A percentile compares a stretch with the other conserved stretches of the same genome.
These are phyloP conservation scores for Ordospora colligata DNA, from an alignment of 371 early-diverging fungal genomes.

Conservation along the genomic window DNA sequence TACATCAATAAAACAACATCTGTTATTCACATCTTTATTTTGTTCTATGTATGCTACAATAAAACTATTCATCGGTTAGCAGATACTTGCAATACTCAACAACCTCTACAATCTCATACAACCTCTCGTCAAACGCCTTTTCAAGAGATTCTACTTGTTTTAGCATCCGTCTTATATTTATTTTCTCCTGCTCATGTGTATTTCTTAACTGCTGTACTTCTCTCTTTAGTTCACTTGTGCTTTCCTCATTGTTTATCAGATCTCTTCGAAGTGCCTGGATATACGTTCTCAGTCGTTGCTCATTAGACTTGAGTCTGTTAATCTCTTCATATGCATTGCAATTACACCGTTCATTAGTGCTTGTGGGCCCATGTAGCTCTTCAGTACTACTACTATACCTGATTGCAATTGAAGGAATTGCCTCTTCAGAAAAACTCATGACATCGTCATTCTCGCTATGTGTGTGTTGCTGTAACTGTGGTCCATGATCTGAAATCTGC, in stretches of 20 bases:
- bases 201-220: too few species aligned
- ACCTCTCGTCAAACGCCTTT: conserved; percentile 5
- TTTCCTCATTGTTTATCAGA: conserved; percentile 25
- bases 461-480: too few species aligned
- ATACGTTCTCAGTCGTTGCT: conserved; percentile 23
- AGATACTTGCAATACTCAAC: conserved; percentile 32
- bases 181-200: neutral
- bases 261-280: conserved; percentile 42
- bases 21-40: too few species aligned
- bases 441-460: too few species aligned
- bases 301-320: conserved; percentile 12
- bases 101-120: conserved; percentile 31
- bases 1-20: too few species aligned
- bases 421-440: too few species aligned
- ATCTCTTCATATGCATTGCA: conserved; percentile 18
- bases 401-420: too few species aligned
- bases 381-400: too few species aligned
- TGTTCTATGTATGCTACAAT: too few species aligned
- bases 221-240: conserved; percentile 2
- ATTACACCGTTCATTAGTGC: too few species aligned
- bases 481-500: neutral
- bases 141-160: neutral
- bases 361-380: too few species aligned
- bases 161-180: neutral
- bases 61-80: neutral